phyloP scores from a whole-genome alignment of 2,329 filamentous ascomycete genomes.

The Penicillium janthinellum region DNA sequence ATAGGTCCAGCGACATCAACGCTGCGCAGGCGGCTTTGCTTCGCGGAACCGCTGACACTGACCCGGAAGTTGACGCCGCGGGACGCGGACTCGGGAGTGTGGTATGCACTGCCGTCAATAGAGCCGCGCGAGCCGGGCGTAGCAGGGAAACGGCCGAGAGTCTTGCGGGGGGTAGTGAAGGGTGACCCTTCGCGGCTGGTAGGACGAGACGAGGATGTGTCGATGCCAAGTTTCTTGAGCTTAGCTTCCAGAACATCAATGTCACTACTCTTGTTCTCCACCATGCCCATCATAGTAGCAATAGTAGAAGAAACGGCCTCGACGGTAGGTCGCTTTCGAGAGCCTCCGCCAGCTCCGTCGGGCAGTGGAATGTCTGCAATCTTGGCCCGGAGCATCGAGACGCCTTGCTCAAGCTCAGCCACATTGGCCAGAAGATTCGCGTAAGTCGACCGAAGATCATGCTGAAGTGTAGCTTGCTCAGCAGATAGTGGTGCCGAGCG shows the following conservation, averaged over 20 bases:
- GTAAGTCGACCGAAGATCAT: slow-evolving; percentile 76
- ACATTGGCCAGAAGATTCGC: slow-evolving; percentile 73
- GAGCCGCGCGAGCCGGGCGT: slow-evolving; percentile 44
- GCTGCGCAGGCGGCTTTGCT: slow-evolving; percentile 35
- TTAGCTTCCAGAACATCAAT: slow-evolving; percentile 88
- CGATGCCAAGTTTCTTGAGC: slow-evolving; percentile 70
- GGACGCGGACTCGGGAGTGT: slow-evolving; percentile 44
- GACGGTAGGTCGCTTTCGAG: slow-evolving; percentile 70
- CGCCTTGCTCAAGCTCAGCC: slow-evolving; percentile 74
- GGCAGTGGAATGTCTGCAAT: slow-evolving; percentile 62
- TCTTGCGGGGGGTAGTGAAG: slow-evolving; percentile 41
- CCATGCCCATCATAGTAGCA: slow-evolving; percentile 87
- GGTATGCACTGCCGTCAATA: slow-evolving; percentile 41
- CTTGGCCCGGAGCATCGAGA: slow-evolving; percentile 77
- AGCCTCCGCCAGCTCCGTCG: slow-evolving; percentile 46
- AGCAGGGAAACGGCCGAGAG: slow-evolving; percentile 32
- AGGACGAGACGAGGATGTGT: slow-evolving; percentile 26
- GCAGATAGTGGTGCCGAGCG: slow-evolving; percentile 75
- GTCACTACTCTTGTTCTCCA: slow-evolving; percentile 86
- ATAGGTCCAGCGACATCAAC: slow-evolving; percentile 31
- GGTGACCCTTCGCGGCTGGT: slow-evolving; percentile 42
- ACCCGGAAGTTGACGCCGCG: slow-evolving; percentile 36
- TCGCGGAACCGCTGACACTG: slow-evolving; percentile 39
- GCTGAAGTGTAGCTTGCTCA: slow-evolving; percentile 81
- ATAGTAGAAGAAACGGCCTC: slow-evolving; percentile 93